phyloP scores from a whole-genome alignment of 2,329 filamentous ascomycete species.

The Exophiala sp. region DNA sequence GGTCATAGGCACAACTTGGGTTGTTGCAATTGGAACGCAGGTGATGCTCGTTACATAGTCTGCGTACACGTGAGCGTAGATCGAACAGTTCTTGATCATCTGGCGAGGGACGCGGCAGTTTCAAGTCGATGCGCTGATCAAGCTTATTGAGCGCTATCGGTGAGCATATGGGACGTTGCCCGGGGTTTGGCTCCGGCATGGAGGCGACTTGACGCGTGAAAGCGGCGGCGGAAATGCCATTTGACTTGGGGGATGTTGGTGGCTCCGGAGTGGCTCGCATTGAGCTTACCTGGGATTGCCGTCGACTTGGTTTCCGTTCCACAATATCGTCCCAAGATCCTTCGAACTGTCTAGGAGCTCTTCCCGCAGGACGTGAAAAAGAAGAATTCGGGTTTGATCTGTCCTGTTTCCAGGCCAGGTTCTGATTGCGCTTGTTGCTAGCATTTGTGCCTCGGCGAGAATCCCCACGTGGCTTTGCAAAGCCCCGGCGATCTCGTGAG shows the following conservation, averaged over 20 bases:
- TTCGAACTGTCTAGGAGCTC: slow-evolving; percentile 13
- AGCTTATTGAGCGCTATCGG: slow-evolving; percentile 18
- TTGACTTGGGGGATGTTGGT: background rate
- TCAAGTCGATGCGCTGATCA: slow-evolving; percentile 22
- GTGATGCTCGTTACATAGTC: slow-evolving; percentile 25
- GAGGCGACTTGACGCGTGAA: slow-evolving; percentile 4
- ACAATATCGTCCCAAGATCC: slow-evolving; percentile 22
- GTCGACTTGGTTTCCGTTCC: background rate
- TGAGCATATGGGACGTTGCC: slow-evolving; percentile 14
- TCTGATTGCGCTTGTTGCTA: background rate
- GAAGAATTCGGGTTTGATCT: background rate
- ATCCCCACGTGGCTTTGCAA: background rate
- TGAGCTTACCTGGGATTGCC: slow-evolving; percentile 4
- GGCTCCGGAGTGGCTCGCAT: slow-evolving; percentile 5
- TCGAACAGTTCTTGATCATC: slow-evolving; percentile 15
- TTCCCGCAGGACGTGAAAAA: slow-evolving; percentile 2
- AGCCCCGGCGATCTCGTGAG: background rate
- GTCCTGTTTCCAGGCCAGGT: background rate
- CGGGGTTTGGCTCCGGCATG: slow-evolving; percentile 14
- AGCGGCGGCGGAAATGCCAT: slow-evolving; percentile 1
- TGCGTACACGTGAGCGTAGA: slow-evolving; percentile 9
- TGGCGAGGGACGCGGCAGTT: slow-evolving; percentile 12
- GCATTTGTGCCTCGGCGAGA: background rate
- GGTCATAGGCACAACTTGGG: slow-evolving; percentile 43
- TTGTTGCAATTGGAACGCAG: slow-evolving; percentile 24